phyloP scores from a whole-genome alignment of 805 yeast species.

The Candida wancherniae region DNA sequence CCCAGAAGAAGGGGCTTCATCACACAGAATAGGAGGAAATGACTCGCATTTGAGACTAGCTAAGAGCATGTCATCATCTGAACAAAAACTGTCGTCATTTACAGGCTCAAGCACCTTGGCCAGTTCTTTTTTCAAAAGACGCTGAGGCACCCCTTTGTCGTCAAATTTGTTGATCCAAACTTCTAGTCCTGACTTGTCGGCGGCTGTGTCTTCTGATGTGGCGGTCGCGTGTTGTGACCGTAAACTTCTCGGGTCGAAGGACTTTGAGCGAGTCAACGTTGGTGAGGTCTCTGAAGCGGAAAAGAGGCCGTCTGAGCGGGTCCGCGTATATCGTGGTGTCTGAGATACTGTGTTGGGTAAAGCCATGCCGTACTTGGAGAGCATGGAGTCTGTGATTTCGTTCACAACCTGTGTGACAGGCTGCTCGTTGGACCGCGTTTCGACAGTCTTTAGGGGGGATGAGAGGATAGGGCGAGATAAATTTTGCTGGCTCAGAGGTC shows the following conservation, averaged over 20 bases:
- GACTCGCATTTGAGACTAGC: constrained; percentile 11
- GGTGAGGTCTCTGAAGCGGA: constrained; percentile 23
- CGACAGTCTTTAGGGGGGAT: constrained; percentile 36
- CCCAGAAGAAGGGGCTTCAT: not conserved
- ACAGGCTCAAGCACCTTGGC: not conserved
- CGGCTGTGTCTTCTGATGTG: constrained; percentile 11
- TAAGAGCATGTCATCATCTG: constrained; percentile 24
- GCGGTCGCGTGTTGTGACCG: not conserved
- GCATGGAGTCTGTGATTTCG: constrained; percentile 34
- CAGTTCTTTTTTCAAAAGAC: not conserved
- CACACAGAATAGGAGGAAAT: constrained; percentile 4
- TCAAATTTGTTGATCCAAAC: constrained; percentile 32
- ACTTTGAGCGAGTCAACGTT: constrained; percentile 33
- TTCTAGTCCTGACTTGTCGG: constrained; percentile 14
- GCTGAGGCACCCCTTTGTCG: constrained; percentile 1
- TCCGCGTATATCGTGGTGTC: constrained; percentile 33
- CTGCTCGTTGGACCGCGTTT: constrained; percentile 3
- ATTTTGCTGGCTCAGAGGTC: constrained; percentile 10
- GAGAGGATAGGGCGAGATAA: constrained; percentile 26
- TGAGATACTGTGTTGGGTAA: constrained; percentile 26
- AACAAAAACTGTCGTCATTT: constrained; percentile 12
- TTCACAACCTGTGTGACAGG: constrained; percentile 19
- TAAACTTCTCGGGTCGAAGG: constrained; percentile 22
- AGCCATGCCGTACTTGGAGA: constrained; percentile 41
- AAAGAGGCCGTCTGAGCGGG: constrained; percentile 27